Evolutionary conservation across 805 yeast species (phyloP).

Genomic region (Metschnikowia peoriensis): DNA sequence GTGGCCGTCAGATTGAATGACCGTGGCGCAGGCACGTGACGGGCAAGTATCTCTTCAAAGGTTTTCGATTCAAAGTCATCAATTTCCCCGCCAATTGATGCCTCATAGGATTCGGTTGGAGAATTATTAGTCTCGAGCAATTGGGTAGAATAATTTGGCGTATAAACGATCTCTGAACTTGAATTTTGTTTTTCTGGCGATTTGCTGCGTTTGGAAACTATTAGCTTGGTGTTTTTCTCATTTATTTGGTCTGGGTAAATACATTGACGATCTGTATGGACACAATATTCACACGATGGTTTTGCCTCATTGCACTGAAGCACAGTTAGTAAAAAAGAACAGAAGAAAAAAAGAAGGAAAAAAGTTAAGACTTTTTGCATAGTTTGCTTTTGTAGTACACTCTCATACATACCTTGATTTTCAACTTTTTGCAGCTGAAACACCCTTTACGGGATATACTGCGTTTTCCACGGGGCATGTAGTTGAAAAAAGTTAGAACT

Average conservation of each 20-base stretch:
- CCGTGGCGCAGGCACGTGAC: constrained; percentile 1
- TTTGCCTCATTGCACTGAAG: constrained; percentile 31
- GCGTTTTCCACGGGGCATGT: constrained; percentile 8
- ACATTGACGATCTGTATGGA: constrained; percentile 26
- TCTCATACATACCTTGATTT: constrained; percentile 28
- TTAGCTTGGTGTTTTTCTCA: neutral
- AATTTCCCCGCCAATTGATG: neutral
- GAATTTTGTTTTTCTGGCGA: neutral
- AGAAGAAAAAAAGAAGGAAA: neutral
- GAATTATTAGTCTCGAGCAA: neutral
- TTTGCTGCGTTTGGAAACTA: neutral
- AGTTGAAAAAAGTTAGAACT: neutral
- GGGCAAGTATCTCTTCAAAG: neutral
- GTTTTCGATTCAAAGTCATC: neutral
- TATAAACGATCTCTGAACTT: neutral
- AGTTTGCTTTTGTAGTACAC: too few relatives aligned
- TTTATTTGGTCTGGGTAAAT: constrained; percentile 17
- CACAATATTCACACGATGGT: constrained; percentile 35
- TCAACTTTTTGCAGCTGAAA: constrained; percentile 29
- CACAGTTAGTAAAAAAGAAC: constrained; percentile 12
- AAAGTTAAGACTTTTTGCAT: too few relatives aligned
- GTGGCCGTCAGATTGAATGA: constrained; percentile 18
- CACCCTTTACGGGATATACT: constrained; percentile 25
- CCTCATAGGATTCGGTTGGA: constrained; percentile 1
- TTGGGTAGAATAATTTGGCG: neutral